phyloP scores from a whole-genome alignment of 345 rosid species.

The Salix koriyanagi region DNA sequence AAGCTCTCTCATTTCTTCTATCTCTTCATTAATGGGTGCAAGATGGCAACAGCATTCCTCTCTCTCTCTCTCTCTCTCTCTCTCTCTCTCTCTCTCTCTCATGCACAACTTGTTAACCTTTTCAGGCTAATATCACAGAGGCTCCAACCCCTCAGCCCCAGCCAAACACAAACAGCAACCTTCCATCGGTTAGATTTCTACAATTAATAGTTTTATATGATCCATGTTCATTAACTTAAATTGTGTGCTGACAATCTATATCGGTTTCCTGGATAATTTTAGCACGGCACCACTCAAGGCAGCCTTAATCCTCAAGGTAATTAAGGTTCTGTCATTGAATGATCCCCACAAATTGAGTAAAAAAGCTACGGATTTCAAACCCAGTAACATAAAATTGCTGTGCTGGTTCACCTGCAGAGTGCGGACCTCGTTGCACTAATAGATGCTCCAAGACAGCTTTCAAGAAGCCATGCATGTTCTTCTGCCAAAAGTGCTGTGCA shows the following conservation, averaged over 20 bases:
- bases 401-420: neutral
- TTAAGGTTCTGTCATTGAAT: neutral
- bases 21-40: too few species aligned
- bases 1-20: too few species aligned
- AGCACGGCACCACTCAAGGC: conserved; percentile 50
- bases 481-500: conserved; percentile 22
- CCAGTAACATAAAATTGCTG: neutral
- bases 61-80: too few species aligned
- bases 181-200: conserved; percentile 22
- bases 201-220: too few species aligned
- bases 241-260: neutral
- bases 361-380: too few species aligned
- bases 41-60: too few species aligned
- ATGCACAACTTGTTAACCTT: too few species aligned
- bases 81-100: too few species aligned
- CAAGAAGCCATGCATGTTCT: conserved; percentile 22
- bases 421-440: conserved; percentile 3
- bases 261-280: neutral
- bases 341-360: too few species aligned
- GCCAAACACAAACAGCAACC: conserved; percentile 4
- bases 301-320: conserved; percentile 57
- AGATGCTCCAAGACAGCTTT: conserved; percentile 21
- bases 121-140: conserved; percentile 25
- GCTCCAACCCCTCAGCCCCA: conserved; percentile 47
- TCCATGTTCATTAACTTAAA: too few species aligned